Conservation (phyloP, 2,329 filamentous ascomycete genomes). For the Aspergillus pseudonomiae region DNA sequence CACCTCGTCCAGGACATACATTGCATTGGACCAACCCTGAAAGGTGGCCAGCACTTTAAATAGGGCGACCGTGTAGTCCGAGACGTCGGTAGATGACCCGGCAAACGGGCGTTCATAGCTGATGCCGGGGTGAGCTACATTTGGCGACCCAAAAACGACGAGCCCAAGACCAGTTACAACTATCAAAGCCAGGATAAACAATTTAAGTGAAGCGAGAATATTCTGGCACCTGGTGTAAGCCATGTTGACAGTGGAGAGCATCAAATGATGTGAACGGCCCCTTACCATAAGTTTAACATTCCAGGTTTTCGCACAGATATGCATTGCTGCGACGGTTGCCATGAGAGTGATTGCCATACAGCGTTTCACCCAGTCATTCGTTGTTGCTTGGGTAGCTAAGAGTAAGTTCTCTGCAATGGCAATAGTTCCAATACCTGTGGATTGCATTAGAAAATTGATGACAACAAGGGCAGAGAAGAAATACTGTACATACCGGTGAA, state of each 20-base stretch:
- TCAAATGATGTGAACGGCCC: not conserved
- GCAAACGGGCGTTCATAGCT: constrained; percentile 68
- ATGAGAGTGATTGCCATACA: constrained; percentile 69
- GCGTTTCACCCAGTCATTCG: constrained; percentile 68
- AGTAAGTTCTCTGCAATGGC: constrained; percentile 73
- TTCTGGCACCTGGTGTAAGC: constrained; percentile 43
- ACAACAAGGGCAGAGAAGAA: not conserved
- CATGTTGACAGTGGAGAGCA: not conserved
- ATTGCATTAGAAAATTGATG: not conserved
- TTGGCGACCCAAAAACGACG: constrained; percentile 60
- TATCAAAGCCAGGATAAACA: constrained; percentile 67
- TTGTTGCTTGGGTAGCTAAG: constrained; percentile 64
- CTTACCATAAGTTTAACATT: constrained; percentile 62
- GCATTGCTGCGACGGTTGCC: constrained; percentile 66
- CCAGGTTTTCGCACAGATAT: constrained; percentile 66
- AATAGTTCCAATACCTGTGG: constrained; percentile 62
- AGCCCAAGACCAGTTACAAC: constrained; percentile 65
- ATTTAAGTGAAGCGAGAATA: constrained; percentile 65
- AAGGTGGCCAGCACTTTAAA: constrained; percentile 75
- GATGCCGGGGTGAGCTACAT: constrained; percentile 60
- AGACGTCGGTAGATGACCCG: constrained; percentile 61
- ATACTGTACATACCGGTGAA: constrained; percentile 49
- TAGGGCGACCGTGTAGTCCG: constrained; percentile 69
- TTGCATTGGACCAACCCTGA: constrained; percentile 46
- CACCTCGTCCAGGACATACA: constrained; percentile 60